Evolutionary conservation across 2,329 filamentous ascomycete species (phyloP), one percentile per base, ranked within the genome.

Genomic region (Xylariaceae sp.): DNA sequence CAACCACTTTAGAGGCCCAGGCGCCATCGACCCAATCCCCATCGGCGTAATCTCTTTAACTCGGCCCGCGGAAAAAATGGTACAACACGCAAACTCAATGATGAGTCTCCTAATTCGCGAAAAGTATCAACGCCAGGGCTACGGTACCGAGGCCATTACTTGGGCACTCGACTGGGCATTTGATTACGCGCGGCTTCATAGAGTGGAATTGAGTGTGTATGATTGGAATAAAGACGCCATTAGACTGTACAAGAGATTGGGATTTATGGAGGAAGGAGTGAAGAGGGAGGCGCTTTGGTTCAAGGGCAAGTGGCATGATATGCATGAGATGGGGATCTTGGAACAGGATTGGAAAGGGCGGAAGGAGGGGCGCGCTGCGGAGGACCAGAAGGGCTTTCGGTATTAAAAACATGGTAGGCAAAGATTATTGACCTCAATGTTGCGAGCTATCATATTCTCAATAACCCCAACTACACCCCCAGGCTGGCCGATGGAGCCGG

Each of bases 131-230:
- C 34, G 47, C 2, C 42, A 50, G n/a, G 57, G 56, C 3, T 57
- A 57, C 47, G 56, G 56, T 1, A 40, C 13, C 14, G 56, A 57
- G 34, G 56, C 56, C 1, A 36, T 55, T 7, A 38, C 33, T 3
- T 59, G 54, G 54, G 51, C 49, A 1, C 54, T 59, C 12, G 45
- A 49, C 3, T 59, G 56, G 56, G 56, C 39, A 1, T 59, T 59
- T 40, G 47, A 48, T 22, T 46, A 45, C 22, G 56, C 54, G 10
- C 11, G 50, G 13, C 39, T 59, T 42, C 56, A 59, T 39, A 51
- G 56, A n/a, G 47, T 59, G n/a, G 54, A 57, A 39, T 34, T 53
- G 9, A 16, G 17, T 7, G 42, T 28, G 19, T 54, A 42, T 28
- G 19, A 22, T n/a, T 57, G 54, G 51, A 59, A 57, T 42, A 14